Evolutionary conservation across 805 yeast genomes (phyloP).

Genomic region (Hanseniaspora nectarophila): DNA sequence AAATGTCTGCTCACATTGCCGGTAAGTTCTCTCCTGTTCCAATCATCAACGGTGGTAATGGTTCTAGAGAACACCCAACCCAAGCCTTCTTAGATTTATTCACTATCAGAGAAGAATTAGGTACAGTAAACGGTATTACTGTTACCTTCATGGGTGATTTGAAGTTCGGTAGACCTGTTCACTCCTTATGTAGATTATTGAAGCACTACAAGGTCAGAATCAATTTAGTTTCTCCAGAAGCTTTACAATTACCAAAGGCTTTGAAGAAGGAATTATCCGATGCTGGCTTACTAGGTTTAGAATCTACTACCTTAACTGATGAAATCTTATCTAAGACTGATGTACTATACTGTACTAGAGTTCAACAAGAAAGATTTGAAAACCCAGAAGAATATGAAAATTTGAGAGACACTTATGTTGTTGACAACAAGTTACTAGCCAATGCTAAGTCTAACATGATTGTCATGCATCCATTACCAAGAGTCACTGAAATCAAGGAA

Average conservation of each 20-base stretch:
- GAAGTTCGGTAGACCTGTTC: constrained; percentile 97
- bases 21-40: constrained; percentile 96
- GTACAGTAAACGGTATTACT: constrained; percentile 95
- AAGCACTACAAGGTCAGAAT: constrained; percentile 86
- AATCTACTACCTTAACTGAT: constrained; percentile 65
- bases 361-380: constrained; percentile 90
- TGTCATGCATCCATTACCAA: constrained; percentile 97
- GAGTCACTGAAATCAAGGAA: constrained; percentile 90
- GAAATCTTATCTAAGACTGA: constrained; percentile 83
- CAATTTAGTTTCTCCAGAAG: constrained; percentile 84
- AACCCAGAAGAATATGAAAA: constrained; percentile 67
- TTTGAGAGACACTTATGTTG: constrained; percentile 80
- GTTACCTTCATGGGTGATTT: constrained; percentile 98
- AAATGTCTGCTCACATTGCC: constrained; percentile 83
- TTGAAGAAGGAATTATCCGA: constrained; percentile 54
- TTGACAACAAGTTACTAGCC: constrained; percentile 80
- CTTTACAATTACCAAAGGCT: constrained; percentile 68
- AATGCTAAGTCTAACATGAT: constrained; percentile 98
- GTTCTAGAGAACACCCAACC: constrained; percentile 95
- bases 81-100: constrained; percentile 95
- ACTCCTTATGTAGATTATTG: constrained; percentile 81
- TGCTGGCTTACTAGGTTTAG: constrained; percentile 59
- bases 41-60: constrained; percentile 95
- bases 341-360: constrained; percentile 94
- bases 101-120: constrained; percentile 97